Conservation (phyloP, 768 basidiomycete genomes). For the Kwoniella botswanensis region DNA sequence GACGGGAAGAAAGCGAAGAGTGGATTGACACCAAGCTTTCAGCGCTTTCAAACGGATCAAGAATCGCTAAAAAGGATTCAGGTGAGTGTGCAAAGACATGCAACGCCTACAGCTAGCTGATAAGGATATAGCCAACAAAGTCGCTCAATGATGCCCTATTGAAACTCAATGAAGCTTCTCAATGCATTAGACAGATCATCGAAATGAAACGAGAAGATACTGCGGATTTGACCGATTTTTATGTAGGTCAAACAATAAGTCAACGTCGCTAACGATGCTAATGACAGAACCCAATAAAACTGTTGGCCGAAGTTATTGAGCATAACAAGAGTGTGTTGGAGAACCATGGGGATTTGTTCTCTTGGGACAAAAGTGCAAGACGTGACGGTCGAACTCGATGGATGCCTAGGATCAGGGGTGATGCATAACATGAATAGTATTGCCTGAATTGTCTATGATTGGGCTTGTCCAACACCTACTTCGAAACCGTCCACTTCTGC, state of each 20-base stretch:
- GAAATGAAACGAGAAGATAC: not conserved
- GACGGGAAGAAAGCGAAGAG: slow-evolving; percentile 4
- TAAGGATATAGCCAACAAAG: not conserved
- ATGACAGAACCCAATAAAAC: not conserved
- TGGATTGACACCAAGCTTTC: slow-evolving; percentile 21
- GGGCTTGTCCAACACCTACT: slow-evolving; percentile 31
- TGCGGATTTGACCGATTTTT: not conserved
- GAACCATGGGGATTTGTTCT: not conserved
- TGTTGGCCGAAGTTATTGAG: slow-evolving; percentile 21
- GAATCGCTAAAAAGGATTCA: not conserved
- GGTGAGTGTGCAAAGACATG: not conserved
- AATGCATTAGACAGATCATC: slow-evolving; percentile 1
- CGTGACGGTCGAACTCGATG: slow-evolving; percentile 12
- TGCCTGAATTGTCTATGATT: not conserved
- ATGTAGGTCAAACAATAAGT: not conserved
- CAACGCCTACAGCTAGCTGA: not conserved
- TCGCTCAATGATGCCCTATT: not conserved
- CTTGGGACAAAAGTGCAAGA: slow-evolving; percentile 9
- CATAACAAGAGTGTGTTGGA: slow-evolving; percentile 7
- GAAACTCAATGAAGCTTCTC: not conserved
- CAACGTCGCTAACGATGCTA: not conserved
- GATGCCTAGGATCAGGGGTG: slow-evolving; percentile 15
- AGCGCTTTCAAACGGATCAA: not conserved
- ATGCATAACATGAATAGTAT: slow-evolving; percentile 1
- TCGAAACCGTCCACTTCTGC: slow-evolving; percentile 27